Evolutionary conservation across 805 yeast genomes (phyloP), one percentile per base, ranked within the genome.

Genomic region (Tetrapisispora iriomotensis): DNA sequence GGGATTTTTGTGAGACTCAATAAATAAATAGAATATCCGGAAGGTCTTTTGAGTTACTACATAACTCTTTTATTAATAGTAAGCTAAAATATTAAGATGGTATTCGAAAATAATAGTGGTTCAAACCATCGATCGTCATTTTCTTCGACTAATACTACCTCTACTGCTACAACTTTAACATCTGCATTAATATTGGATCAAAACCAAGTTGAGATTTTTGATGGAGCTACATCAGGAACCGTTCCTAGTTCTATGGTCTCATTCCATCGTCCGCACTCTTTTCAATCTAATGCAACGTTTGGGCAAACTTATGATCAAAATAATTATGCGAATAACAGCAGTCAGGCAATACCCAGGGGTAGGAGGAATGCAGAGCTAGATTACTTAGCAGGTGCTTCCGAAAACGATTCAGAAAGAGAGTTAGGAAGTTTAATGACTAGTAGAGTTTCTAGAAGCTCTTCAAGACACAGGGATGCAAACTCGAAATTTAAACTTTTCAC

Each of bases 231-330:
- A 1, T 73, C 82, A 2, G 85, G 79, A 46, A 72, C 77, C 34
- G 74, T 82, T 32, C 94, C 94, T 2, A 77, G 86, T 15, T 80
- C 90, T 1, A 78, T 82, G 44, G 74, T 84, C 0, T 75, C 87
- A 3, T 79, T 82, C 53, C 90, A 82, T 51, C 83, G 79, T 47
- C 76, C 77, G 18, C 82, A 76, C 52, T 76, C 71, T 31, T 67
- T 74, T 39, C 63, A 58, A 34, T 56, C 62, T 4, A 49, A 51
- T 39, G 45, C 39, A 26, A 38, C 45, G 24, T 36, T 37, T 14
- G 36, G 31, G 9, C 10, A 26, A n/a, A 6, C 22, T 14, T 26
- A 20, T 21, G 29, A 24, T 3, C 30, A 18, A 27, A 22, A 15
- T 17, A 15, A 14, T 8, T 25, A 22, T n/a, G 14, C 18, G 14